These are phyloP conservation scores for Syzygium oleosum DNA, from an alignment of 345 rosid species.

Conservation along the genomic window DNA sequence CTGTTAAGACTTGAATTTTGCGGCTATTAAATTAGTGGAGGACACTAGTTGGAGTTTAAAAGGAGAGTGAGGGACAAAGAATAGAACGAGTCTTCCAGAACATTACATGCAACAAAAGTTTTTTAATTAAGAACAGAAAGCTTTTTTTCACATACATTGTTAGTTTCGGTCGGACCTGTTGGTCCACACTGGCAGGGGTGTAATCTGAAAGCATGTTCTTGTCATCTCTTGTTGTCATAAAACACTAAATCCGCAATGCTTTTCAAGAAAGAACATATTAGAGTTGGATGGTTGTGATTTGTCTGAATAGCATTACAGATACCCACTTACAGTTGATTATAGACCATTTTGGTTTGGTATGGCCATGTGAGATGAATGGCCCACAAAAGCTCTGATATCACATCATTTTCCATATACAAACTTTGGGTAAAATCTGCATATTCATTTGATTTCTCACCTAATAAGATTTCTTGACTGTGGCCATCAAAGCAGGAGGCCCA, in stretches of 20 bases:
- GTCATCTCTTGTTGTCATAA: background rate
- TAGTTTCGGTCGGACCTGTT: background rate
- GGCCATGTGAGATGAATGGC: conserved; percentile 4
- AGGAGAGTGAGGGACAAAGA: background rate
- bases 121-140: background rate
- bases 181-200: background rate
- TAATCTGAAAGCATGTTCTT: background rate
- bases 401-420: background rate
- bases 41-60: background rate
- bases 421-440: background rate
- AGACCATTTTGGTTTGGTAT: background rate
- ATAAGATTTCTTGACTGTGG: background rate
- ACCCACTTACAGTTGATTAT: background rate
- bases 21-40: background rate
- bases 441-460: background rate
- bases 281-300: background rate
- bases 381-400: conserved; percentile 1
- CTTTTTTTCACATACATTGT: background rate
- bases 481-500: background rate
- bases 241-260: background rate
- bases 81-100: background rate
- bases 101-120: background rate
- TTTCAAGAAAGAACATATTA: background rate
- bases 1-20: background rate
- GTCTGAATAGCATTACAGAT: background rate